Conservation (phyloP, 148 eudicot genomes). For the Nepenthes mirabilis region DNA sequence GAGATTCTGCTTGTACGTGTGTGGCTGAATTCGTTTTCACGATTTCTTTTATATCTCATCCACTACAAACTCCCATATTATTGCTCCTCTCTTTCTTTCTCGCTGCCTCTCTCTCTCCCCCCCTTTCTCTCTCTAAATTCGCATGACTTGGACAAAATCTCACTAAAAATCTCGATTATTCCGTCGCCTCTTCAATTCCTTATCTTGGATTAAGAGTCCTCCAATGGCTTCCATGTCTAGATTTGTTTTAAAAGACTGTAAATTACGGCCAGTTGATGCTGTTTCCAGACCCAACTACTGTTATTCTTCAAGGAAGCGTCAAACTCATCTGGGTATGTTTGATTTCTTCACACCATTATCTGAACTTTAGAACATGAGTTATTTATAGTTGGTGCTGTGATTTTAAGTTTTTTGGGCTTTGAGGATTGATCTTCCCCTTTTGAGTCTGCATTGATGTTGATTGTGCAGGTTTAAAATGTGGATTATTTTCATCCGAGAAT, state of each 20-base stretch:
- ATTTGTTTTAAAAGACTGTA: constrained; percentile 34
- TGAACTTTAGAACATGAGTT: constrained; percentile 1
- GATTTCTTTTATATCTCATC: too few species aligned
- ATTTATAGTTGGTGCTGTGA: constrained; percentile 5
- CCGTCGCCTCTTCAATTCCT: neutral
- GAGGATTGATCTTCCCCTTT: neutral
- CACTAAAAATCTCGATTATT: neutral
- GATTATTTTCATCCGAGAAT: constrained; percentile 21
- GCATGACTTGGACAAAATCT: neutral
- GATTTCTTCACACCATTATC: neutral
- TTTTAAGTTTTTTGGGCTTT: neutral
- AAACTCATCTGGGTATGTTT: constrained; percentile 36
- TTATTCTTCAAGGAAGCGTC: constrained; percentile 14
- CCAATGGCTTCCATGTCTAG: constrained; percentile 51
- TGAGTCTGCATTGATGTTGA: neutral
- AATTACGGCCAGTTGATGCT: constrained; percentile 24
- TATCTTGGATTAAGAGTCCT: neutral
- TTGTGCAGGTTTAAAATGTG: constrained; percentile 25
- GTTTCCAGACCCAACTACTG: constrained; percentile 21
- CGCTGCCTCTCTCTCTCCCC: too few species aligned
- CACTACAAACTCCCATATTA: too few species aligned
- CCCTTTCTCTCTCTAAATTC: neutral
- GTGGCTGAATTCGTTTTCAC: too few species aligned
- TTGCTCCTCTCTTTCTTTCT: too few species aligned
- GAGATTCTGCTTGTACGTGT: too few species aligned